Conservation (phyloP, 2,329 filamentous ascomycete genomes). For the Drechmeria coniospora region DNA sequence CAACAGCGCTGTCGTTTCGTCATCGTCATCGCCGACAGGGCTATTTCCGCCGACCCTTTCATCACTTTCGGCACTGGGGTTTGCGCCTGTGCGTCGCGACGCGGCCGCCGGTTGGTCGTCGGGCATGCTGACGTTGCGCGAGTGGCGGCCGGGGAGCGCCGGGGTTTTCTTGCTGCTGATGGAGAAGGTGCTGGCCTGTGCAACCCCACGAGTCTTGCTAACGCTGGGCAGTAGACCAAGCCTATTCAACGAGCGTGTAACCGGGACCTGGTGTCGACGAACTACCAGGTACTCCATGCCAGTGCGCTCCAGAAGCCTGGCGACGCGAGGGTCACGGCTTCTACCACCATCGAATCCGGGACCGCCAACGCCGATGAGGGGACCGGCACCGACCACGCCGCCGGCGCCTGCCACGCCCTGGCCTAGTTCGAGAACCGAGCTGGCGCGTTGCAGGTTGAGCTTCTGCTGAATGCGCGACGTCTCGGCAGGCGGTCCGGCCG, state of each 20-base stretch:
- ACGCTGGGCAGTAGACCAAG: slow-evolving; percentile 31
- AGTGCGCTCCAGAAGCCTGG: slow-evolving; percentile 51
- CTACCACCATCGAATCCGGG: slow-evolving; percentile 35
- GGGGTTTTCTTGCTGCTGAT: slow-evolving; percentile 20
- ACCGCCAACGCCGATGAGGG: slow-evolving; percentile 36
- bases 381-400: slow-evolving; percentile 26
- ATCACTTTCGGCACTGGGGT: slow-evolving; percentile 21
- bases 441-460: slow-evolving; percentile 57
- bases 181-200: slow-evolving; percentile 21
- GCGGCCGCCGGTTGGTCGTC: slow-evolving; percentile 16
- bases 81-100: slow-evolving; percentile 18
- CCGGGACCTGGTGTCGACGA: slow-evolving; percentile 54
- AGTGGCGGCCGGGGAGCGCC: slow-evolving; percentile 17
- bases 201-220: slow-evolving; percentile 34
- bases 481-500: slow-evolving; percentile 28
- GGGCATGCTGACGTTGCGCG: slow-evolving; percentile 24
- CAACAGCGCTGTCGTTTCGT: slow-evolving; percentile 34
- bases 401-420: slow-evolving; percentile 23
- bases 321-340: slow-evolving; percentile 45
- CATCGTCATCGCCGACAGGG: slow-evolving; percentile 31
- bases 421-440: slow-evolving; percentile 53
- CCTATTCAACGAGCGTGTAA: slow-evolving; percentile 43
- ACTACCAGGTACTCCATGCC: slow-evolving; percentile 63
- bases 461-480: slow-evolving; percentile 61
- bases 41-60: slow-evolving; percentile 34